A percentile compares a stretch with the other conserved stretches of the same genome.
Evolutionary conservation across 2,329 filamentous ascomycete genomes (phyloP).

Genomic region (Trichoderma semiorbis): DNA sequence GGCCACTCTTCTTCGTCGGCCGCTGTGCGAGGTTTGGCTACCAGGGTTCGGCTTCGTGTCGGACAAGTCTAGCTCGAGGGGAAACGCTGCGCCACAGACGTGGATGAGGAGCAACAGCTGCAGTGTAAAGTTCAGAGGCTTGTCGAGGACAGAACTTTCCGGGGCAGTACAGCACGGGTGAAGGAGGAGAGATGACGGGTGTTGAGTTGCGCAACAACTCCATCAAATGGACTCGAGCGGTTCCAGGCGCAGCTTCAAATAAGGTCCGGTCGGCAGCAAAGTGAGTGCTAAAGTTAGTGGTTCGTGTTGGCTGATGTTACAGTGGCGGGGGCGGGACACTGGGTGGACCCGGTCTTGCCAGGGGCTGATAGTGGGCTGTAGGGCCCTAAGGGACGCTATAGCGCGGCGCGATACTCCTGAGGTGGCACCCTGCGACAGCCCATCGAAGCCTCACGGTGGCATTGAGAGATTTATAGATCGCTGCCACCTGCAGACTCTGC

Average conservation of each 20-base stretch:
- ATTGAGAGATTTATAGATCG: constrained; percentile 16
- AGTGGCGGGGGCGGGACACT: constrained; percentile 32
- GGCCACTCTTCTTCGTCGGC: neutral
- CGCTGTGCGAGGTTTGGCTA: neutral
- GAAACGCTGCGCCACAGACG: constrained; percentile 5
- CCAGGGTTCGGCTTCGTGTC: neutral
- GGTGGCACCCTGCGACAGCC: constrained; percentile 16
- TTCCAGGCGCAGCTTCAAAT: constrained; percentile 5
- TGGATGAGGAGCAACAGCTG: neutral
- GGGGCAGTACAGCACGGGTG: neutral
- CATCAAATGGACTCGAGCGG: neutral
- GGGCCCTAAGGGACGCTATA: neutral
- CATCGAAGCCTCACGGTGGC: constrained; percentile 8
- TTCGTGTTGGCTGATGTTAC: constrained; percentile 17
- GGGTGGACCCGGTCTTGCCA: constrained; percentile 16
- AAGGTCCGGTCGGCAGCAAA: neutral
- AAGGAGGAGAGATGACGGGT: neutral
- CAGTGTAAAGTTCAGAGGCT: neutral
- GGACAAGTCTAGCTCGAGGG: neutral
- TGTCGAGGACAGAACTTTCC: neutral
- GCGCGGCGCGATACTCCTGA: constrained; percentile 8
- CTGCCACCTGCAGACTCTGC: neutral
- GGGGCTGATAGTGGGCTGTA: constrained; percentile 8
- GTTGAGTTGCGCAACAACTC: constrained; percentile 7
- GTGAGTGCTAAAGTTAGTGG: constrained; percentile 11